phyloP scores from a whole-genome alignment of 352 stramenopile genomes.

The Saprolegnia diclina region DNA sequence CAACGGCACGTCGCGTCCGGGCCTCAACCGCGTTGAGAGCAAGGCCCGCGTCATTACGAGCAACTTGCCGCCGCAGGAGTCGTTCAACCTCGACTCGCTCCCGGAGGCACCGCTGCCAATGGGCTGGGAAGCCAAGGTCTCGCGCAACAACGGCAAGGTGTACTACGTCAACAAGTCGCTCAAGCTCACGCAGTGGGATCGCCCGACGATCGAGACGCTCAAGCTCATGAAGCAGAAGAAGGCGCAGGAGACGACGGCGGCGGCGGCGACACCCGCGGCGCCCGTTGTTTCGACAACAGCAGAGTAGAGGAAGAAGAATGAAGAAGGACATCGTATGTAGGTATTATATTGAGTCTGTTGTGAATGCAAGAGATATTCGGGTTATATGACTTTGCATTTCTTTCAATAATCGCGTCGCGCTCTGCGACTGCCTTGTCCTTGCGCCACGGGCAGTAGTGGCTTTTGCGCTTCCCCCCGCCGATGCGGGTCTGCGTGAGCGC shows the following conservation, averaged over 20 bases:
- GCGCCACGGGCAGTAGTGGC: too few relatives aligned
- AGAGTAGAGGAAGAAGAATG: neutral
- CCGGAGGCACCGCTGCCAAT: conserved; percentile 73
- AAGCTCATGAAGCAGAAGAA: conserved; percentile 38
- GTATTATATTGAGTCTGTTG: conserved; percentile 4
- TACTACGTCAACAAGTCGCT: conserved; percentile 88
- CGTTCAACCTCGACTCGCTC: conserved; percentile 79
- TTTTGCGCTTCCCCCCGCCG: too few relatives aligned
- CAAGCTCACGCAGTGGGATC: conserved; percentile 81
- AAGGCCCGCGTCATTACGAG: neutral
- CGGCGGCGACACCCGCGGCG: neutral
- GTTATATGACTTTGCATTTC: neutral
- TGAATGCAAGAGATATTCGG: neutral
- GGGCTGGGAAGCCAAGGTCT: conserved; percentile 84
- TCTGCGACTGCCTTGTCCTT: too few relatives aligned
- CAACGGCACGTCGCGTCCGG: conserved; percentile 14
- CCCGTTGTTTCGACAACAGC: neutral
- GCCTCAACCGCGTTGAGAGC: conserved; percentile 9
- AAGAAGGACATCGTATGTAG: neutral
- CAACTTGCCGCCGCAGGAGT: conserved; percentile 40
- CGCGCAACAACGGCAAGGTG: conserved; percentile 72
- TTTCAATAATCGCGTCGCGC: too few relatives aligned
- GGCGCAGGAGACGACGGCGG: conserved; percentile 5
- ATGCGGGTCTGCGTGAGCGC: too few relatives aligned
- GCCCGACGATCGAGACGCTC: conserved; percentile 73